A percentile compares a stretch with the other conserved stretches of the same genome.
These are phyloP conservation scores for Fusarium sp. DNA, from an alignment of 2,329 filamentous ascomycete genomes.

Conservation along the genomic window DNA sequence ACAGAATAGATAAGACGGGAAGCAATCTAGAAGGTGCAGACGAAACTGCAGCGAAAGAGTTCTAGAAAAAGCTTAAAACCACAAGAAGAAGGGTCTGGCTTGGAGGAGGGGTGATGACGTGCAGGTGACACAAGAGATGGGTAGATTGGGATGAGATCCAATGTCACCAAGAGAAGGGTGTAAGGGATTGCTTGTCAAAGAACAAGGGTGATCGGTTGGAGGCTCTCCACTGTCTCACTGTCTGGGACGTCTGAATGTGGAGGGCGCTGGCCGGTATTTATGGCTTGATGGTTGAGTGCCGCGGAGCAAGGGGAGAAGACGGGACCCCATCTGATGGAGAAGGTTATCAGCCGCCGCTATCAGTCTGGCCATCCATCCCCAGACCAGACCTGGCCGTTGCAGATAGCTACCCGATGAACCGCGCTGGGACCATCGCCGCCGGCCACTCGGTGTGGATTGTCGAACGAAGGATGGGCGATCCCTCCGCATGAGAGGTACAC, in stretches of 20 bases:
- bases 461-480: constrained; percentile 18
- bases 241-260: constrained; percentile 11
- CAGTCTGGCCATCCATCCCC: constrained; percentile 37
- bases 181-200: constrained; percentile 18
- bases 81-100: constrained; percentile 9
- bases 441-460: constrained; percentile 32
- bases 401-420: constrained; percentile 40
- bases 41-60: background rate
- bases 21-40: background rate
- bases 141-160: constrained; percentile 22
- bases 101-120: constrained; percentile 36
- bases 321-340: constrained; percentile 11
- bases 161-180: constrained; percentile 16
- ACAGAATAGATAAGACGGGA: background rate
- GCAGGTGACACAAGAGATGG: constrained; percentile 25
- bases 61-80: constrained; percentile 16
- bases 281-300: constrained; percentile 17
- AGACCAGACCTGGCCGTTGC: constrained; percentile 35
- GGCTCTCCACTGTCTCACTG: constrained; percentile 33
- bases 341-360: constrained; percentile 35
- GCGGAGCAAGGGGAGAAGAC: constrained; percentile 2
- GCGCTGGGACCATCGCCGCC: constrained; percentile 34
- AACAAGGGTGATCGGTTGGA: constrained; percentile 14
- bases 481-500: constrained; percentile 8
- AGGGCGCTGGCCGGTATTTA: constrained; percentile 39